Evolutionary conservation across 2,329 filamentous ascomycete genomes (phyloP).

Genomic region (Ophiostoma tasmaniense): DNA sequence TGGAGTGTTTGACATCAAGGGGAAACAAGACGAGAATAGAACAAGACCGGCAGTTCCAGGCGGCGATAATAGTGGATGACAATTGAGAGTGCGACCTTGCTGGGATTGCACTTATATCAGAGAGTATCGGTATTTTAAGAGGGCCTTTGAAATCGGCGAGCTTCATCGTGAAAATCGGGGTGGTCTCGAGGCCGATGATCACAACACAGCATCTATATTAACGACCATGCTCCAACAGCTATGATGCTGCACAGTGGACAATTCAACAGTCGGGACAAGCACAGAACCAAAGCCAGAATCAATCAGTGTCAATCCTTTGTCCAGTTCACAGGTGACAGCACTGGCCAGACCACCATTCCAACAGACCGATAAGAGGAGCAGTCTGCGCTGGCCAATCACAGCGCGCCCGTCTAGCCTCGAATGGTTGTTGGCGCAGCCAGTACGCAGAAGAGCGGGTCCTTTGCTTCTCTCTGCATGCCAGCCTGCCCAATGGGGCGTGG

Average conservation of each 20-base stretch:
- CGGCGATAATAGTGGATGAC: background rate
- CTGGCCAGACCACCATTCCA: conserved; percentile 3
- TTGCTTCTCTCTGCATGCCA: conserved; percentile 7
- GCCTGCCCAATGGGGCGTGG: conserved; percentile 13
- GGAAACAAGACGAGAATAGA: background rate
- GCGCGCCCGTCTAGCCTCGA: background rate
- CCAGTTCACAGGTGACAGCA: background rate
- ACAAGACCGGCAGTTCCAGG: background rate
- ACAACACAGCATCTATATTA: no score
- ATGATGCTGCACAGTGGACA: no score
- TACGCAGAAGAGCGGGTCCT: conserved; percentile 11
- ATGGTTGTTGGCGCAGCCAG: conserved; percentile 12
- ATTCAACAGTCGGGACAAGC: no score
- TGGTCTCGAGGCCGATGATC: no score
- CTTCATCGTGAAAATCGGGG: background rate
- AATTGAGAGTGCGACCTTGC: background rate
- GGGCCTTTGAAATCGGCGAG: background rate
- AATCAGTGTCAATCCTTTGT: background rate
- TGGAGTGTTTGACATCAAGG: background rate
- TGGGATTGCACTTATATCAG: background rate
- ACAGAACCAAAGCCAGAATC: no score
- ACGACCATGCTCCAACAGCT: no score
- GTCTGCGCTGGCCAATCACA: conserved; percentile 13
- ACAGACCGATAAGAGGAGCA: conserved; percentile 11
- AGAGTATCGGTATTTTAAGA: no score